phyloP scores from a whole-genome alignment of 1,284 basidiomycete species.

The Meira miltonrushii region DNA sequence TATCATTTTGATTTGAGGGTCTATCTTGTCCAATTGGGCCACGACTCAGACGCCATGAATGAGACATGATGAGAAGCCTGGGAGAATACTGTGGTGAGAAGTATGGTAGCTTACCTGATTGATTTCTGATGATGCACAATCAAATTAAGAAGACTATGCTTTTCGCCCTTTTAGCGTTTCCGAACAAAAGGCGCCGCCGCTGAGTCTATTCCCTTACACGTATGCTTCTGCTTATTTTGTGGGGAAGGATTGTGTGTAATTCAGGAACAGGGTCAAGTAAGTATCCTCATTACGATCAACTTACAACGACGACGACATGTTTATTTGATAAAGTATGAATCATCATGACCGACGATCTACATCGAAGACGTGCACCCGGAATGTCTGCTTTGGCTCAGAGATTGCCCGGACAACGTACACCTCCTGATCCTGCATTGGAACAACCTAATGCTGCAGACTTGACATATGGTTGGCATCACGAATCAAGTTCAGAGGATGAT shows the following conservation, averaged over 20 bases:
- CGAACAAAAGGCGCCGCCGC: no score
- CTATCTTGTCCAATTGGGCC: neutral
- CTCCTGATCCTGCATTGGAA: slow-evolving; percentile 5
- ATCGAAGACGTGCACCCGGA: neutral
- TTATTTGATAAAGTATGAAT: neutral
- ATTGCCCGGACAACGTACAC: slow-evolving; percentile 9
- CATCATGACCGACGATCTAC: neutral
- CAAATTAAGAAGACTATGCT: no score
- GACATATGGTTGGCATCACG: slow-evolving; percentile 14
- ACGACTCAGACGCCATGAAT: slow-evolving; percentile 1
- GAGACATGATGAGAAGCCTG: neutral
- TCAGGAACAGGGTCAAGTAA: no score
- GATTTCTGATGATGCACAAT: no score
- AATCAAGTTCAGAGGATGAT: neutral
- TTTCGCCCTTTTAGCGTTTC: no score
- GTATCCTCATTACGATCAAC: no score
- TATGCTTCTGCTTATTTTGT: neutral
- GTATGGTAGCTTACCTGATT: no score
- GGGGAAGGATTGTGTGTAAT: neutral
- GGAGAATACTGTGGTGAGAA: no score
- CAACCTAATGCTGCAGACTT: slow-evolving; percentile 11
- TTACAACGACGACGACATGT: neutral
- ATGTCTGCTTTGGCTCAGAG: neutral
- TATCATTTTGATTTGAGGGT: neutral
- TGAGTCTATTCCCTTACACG: neutral